phyloP scores from a whole-genome alignment of 768 basidiomycete species.

The Lactarius akahatsu region DNA sequence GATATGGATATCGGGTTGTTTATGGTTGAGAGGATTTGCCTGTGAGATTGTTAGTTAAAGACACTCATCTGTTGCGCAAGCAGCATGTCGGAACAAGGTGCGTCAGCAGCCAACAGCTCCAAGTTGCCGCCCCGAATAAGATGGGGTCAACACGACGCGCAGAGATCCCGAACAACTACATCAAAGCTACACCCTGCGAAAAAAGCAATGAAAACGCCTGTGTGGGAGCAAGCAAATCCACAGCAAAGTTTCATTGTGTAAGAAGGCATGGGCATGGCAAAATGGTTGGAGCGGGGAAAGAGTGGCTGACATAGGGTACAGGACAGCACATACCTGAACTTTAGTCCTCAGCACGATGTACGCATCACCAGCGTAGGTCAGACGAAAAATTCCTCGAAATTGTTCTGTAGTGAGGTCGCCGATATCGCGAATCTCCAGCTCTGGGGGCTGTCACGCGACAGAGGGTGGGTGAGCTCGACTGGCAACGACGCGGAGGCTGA shows the following conservation, averaged over 20 bases:
- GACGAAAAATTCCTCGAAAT: conserved; percentile 93
- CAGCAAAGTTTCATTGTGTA: not conserved
- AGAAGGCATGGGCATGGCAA: not conserved
- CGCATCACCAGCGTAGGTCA: conserved; percentile 94
- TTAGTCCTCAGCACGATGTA: conserved; percentile 84
- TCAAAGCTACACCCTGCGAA: not conserved
- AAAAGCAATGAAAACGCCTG: not conserved
- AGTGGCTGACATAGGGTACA: not conserved
- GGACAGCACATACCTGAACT: conserved; percentile 66
- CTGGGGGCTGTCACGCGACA: conserved; percentile 69
- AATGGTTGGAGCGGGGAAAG: not conserved
- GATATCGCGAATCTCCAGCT: conserved; percentile 95
- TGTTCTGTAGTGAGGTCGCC: conserved; percentile 95
- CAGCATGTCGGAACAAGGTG: not conserved
- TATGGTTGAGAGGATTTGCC: conserved; percentile 95
- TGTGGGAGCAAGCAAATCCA: not conserved
- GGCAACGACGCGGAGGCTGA: not conserved
- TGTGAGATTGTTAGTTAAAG: conserved; percentile 34
- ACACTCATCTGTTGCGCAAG: not conserved
- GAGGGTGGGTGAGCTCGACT: conserved; percentile 2
- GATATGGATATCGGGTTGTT: conserved; percentile 85
- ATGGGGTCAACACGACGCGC: too few relatives aligned
- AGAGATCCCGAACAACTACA: not conserved
- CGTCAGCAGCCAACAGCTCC: not conserved
- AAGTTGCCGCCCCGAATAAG: not conserved